Base-by-base conservation (phyloP, 208 protist species). In the Trypanosoma melophagium region DNA sequence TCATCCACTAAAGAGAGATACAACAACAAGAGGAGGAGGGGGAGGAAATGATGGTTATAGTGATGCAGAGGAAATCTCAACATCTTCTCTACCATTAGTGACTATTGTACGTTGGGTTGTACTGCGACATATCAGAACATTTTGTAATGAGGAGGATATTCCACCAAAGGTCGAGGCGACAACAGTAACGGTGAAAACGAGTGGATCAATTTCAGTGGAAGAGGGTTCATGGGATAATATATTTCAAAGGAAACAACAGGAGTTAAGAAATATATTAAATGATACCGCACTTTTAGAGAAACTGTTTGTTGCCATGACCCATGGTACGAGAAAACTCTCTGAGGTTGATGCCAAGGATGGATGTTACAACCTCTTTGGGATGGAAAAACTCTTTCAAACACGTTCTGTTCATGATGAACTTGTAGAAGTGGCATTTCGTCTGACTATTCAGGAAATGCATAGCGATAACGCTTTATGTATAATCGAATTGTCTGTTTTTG, bases 51-150 rank as follows among this genome's bases (percentile, higher is more conserved):
- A 5, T 7, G 40, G 12, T 28, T 0, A 21, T 16, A 44, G 57
- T 19, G 8, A 67, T 47, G 50, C 4, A 24, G 14, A 13, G n/a
- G 62, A 0, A 19, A 51, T 44, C 13, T 31, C 22, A 41, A 22
- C 17, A 10, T 24, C 5, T 10, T 7, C 17, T 13, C 52, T 80
- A n/a, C 60, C 83, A 0, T 72, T 90, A 60, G 47, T 86, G n/a
- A 52, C 55, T 3, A 72, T 90, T 28, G 80, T 79, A 13, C 80
- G 85, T 57, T 86, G 80, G 80, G 42, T 76, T 2, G 73, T 71
- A 0, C 41, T 84, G 50, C 77, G 79, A 13, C 68, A 69, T 44
- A 74, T 77, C 13, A 51, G 73, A 28, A 67, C 78, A 1, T 69
- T 77, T 10, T 75, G 64, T 19, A 66, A 67, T 19, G 21, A 49